phyloP scores from a whole-genome alignment of 2,329 filamentous ascomycete genomes.

The Exophiala viscosa region DNA sequence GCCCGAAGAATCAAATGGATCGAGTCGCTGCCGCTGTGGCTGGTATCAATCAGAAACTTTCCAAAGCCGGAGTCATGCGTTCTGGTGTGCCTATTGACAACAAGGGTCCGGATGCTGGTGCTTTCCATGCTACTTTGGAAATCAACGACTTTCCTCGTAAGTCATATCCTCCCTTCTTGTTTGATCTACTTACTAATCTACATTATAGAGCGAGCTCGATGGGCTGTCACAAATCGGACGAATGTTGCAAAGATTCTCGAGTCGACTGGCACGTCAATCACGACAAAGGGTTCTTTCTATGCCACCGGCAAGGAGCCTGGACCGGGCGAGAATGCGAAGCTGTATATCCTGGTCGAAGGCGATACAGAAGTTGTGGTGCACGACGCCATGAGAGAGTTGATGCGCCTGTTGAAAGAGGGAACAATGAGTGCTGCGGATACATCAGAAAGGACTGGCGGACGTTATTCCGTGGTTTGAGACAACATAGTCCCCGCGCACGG shows the following conservation, averaged over 20 bases:
- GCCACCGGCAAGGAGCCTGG: conserved; percentile 73
- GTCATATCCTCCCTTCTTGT: conserved; percentile 29
- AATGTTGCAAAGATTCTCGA: conserved; percentile 98
- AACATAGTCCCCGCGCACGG: no score
- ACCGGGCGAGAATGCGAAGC: conserved; percentile 74
- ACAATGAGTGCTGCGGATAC: conserved; percentile 85
- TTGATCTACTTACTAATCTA: background rate
- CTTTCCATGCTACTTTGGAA: conserved; percentile 93
- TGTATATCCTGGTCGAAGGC: conserved; percentile 96
- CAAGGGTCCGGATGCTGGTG: conserved; percentile 93
- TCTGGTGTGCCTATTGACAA: conserved; percentile 96
- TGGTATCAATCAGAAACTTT: conserved; percentile 85
- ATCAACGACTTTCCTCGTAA: conserved; percentile 95
- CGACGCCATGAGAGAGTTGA: conserved; percentile 85
- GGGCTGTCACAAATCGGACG: conserved; percentile 96
- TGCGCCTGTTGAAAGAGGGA: conserved; percentile 81
- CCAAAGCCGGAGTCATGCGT: conserved; percentile 82
- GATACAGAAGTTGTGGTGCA: conserved; percentile 92
- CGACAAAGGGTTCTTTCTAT: conserved; percentile 93
- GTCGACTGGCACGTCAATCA: conserved; percentile 90
- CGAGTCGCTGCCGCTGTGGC: conserved; percentile 87
- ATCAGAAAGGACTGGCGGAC: conserved; percentile 73
- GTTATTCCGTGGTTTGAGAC: conserved; percentile 75
- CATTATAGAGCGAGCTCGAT: conserved; percentile 75
- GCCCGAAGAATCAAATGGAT: conserved; percentile 66